phyloP scores from a whole-genome alignment of 2,329 filamentous ascomycete genomes.

The Ciborinia camelliae region DNA sequence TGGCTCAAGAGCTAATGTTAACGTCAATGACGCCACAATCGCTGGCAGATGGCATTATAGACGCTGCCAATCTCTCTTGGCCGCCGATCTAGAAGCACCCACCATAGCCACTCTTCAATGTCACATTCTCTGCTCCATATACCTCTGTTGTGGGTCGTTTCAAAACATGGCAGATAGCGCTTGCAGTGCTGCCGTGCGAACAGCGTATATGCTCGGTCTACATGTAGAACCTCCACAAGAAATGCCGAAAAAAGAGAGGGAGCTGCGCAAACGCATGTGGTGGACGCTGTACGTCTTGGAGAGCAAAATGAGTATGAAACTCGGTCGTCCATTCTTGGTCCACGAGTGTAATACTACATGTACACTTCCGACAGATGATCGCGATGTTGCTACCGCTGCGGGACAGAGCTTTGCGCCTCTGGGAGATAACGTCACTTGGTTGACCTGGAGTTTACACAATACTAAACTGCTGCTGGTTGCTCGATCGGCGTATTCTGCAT shows the following conservation, averaged over 20 bases:
- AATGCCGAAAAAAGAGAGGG: conserved; percentile 36
- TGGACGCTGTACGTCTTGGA: conserved; percentile 46
- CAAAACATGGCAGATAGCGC: conserved; percentile 42
- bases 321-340: conserved; percentile 39
- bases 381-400: conserved; percentile 30
- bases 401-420: conserved; percentile 34
- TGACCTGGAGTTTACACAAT: conserved; percentile 36
- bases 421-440: conserved; percentile 37
- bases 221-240: conserved; percentile 41
- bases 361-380: conserved; percentile 38
- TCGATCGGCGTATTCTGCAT: conserved; percentile 35
- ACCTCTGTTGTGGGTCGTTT: conserved; percentile 41
- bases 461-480: conserved; percentile 37
- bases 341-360: conserved; percentile 34
- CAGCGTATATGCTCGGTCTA: conserved; percentile 42
- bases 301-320: conserved; percentile 39
- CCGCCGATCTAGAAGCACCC: conserved; percentile 40
- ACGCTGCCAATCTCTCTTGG: conserved; percentile 41
- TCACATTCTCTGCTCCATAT: conserved; percentile 41
- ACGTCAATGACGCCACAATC: conserved; percentile 37
- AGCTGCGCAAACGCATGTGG: conserved; percentile 46
- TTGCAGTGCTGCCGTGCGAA: conserved; percentile 39
- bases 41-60: conserved; percentile 42
- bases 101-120: conserved; percentile 43
- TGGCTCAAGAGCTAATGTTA: conserved; percentile 22